Evolutionary conservation across 2,329 filamentous ascomycete genomes (phyloP).

Genomic region (Aspergillus udagawae): DNA sequence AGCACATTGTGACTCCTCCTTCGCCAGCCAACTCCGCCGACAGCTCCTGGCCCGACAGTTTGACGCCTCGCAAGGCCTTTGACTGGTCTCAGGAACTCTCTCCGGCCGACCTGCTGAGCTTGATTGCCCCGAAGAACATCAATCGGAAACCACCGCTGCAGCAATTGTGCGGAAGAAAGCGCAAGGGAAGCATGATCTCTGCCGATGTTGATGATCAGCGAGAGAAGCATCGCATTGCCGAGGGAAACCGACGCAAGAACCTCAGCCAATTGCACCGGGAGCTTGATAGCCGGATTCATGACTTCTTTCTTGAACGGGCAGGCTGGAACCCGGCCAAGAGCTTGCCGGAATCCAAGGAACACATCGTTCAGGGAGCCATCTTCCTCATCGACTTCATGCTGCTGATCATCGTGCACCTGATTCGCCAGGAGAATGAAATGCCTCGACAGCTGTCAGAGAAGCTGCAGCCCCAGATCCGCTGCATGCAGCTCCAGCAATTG

Average conservation of each 20-base stretch:
- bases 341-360: constrained; percentile 39
- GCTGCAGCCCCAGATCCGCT: constrained; percentile 35
- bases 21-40: constrained; percentile 38
- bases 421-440: constrained; percentile 33
- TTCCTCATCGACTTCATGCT: constrained; percentile 39
- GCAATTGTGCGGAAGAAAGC: constrained; percentile 38
- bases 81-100: constrained; percentile 35
- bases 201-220: constrained; percentile 34
- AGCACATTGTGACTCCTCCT: constrained; percentile 31
- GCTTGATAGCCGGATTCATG: constrained; percentile 35
- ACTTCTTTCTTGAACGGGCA: constrained; percentile 37
- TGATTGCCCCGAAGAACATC: constrained; percentile 34
- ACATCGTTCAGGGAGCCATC: constrained; percentile 37
- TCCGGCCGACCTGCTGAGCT: constrained; percentile 28
- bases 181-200: constrained; percentile 31
- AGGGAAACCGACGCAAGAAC: constrained; percentile 39
- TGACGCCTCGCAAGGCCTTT: constrained; percentile 25
- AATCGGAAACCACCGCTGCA: constrained; percentile 38
- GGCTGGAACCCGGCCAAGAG: constrained; percentile 40
- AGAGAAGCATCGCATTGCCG: constrained; percentile 39
- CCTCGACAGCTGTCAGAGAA: constrained; percentile 35
- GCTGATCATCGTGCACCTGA: constrained; percentile 31
- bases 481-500: constrained; percentile 37
- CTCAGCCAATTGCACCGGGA: constrained; percentile 37
- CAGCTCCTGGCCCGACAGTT: constrained; percentile 33